Base-by-base conservation (phyloP, 2,329 filamentous ascomycete genomes). In the Furcasterigmium sp. region DNA sequence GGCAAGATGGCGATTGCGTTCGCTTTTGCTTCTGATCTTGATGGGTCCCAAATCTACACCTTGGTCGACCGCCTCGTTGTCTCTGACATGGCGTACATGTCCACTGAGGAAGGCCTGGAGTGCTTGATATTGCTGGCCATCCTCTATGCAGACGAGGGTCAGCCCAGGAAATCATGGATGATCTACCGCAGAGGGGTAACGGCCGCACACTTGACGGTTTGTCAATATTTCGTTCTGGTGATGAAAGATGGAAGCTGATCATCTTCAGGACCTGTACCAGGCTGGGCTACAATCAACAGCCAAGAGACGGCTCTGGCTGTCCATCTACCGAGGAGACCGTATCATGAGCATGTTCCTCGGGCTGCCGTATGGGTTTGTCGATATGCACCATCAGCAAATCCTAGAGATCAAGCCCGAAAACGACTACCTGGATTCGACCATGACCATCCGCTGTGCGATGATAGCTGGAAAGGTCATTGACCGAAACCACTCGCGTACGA, bases 321-420 rank as follows among this genome's bases (percentile, higher is more conserved):
- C 44, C 19, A 35, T 58, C 8, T 57, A 55, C 41, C 51, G 53
- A n/a, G 51, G 59, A 8, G 68, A 72, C 47, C 63, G 68, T n/a
- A 66, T 71, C 49, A 49, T 63, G 15, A 69, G 65, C 21, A 51
- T 72, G 32, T 56, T 72, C 9, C 63, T 72, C 8, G 68, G 68
- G 11, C 57, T 71, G 6, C 68, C 68, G 1, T 66, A 68, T 43
- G 63, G 60, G 23, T 60, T 69, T 30, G 53, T 45, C 46, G 51
- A 52, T 21, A 43, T 30, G 5, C 46, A 49, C 36, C 45, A 46
- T 29, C 23, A 41, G 39, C 25, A 52, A 61, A 43, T 39, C 18
- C 25, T 42, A 11, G 46, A 38, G 26, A 18, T 32, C 8, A 26
- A 42, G 3, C 21, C 37, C 17, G 30, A 11, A 26, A 26, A 23